Base-by-base conservation (phyloP, 495 filamentous ascomycete species). In the Neurospora tetrasperma region DNA sequence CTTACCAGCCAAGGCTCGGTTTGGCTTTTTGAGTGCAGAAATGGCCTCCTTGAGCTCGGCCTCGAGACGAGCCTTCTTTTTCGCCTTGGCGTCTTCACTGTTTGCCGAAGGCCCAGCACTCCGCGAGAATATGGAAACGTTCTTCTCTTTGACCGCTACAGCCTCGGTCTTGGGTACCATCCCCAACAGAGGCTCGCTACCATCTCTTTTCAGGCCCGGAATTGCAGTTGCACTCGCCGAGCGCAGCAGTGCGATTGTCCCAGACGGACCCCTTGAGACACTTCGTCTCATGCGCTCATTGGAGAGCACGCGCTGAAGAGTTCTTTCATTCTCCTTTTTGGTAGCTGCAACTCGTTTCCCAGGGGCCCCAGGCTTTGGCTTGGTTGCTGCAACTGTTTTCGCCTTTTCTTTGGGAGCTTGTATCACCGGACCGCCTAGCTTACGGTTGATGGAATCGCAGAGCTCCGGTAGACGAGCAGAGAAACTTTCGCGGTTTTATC, bases 11-110 rank as follows among this genome's bases (percentile, higher is more conserved):
- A 95, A 83, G 7, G 90, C 86, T 71, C 96, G 87, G 77, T 98
- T 97, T 6, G 96, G 96, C 80, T 91, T 97, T 76, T 94, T 92
- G 39, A 98, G 83, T 2, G 92, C 86, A 12, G 88, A 84, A 73
- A 98, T 98, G 14, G 95, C 96, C 42, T 91, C 89, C 76, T 91
- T 89, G 38, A 98, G 84, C 78, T 97, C 92, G 72, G 90, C 90
- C 73, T 96, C 90, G 7, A 97, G 83, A 54, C 88, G 86, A 27
- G 92, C 90, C 74, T 93, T 91, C 80, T 92, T 92, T 75, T 87
- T 89, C 68, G 90, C 80, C 80, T 91, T 97, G 16, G 85, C 82
- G 75, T 92, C 89, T 31, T 80, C 79, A 44, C 74, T 71, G 44
- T 69, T 79, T 42, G 69, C 27, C 54, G 35, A 73, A 27, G 74